Conservation (phyloP, 441 rosid species). For the Euphorbia celastroides region DNA sequence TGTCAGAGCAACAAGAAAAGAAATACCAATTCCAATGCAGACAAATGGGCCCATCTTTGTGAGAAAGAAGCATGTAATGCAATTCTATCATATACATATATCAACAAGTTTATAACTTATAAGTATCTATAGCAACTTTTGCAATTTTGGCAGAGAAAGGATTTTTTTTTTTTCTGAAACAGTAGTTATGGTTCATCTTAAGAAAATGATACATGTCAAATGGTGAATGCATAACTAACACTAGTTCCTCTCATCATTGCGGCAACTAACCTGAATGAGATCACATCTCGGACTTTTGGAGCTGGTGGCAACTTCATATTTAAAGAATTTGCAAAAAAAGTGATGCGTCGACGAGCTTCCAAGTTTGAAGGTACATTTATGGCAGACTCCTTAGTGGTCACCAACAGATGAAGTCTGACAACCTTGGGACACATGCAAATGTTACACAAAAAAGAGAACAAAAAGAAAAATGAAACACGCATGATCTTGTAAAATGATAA, state of each 20-base stretch:
- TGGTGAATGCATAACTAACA: background rate
- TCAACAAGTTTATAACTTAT: background rate
- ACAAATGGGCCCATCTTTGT: background rate
- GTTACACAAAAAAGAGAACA: background rate
- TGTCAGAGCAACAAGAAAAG: slow-evolving; percentile 5
- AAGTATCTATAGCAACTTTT: background rate
- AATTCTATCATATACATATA: background rate
- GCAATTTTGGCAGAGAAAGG: background rate
- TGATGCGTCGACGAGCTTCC: slow-evolving; percentile 97
- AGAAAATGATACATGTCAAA: background rate
- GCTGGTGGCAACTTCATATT: slow-evolving; percentile 96
- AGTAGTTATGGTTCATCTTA: background rate
- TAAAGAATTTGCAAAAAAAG: slow-evolving; percentile 94
- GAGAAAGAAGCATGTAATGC: background rate
- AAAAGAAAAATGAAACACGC: slow-evolving; percentile 13
- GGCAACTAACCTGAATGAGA: slow-evolving; percentile 73
- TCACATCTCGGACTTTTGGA: slow-evolving; percentile 85
- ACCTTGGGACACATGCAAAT: slow-evolving; percentile 39
- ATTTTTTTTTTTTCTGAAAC: slow-evolving; percentile 1
- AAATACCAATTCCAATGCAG: slow-evolving; percentile 5
- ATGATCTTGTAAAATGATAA: slow-evolving; percentile 12
- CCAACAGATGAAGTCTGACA: slow-evolving; percentile 67
- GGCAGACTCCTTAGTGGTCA: slow-evolving; percentile 95
- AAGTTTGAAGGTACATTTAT: slow-evolving; percentile 84
- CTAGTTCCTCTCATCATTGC: background rate